Conservation (phyloP, 495 filamentous ascomycete genomes). For the Oidiodendron maius region DNA sequence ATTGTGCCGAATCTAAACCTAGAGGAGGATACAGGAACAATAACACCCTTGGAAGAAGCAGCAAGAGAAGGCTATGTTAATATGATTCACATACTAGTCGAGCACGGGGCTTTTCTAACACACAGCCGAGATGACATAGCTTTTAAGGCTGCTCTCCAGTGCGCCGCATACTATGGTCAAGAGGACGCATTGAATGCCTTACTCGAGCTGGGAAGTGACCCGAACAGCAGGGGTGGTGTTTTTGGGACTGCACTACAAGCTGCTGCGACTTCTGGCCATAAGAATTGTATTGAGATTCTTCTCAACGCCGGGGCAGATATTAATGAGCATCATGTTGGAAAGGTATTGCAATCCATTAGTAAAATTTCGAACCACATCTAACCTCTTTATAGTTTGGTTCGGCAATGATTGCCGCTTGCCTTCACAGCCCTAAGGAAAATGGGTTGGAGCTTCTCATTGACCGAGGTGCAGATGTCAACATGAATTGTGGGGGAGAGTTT, state of each 20-base stretch:
- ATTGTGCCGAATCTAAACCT: neutral
- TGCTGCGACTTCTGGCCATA: neutral
- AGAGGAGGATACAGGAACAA: too few species aligned
- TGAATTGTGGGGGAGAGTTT: neutral
- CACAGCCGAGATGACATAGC: too few species aligned
- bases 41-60: too few species aligned
- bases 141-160: constrained; percentile 12
- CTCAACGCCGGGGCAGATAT: constrained; percentile 22
- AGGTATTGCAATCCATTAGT: too few species aligned
- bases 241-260: neutral
- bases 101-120: too few species aligned
- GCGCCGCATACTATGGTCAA: constrained; percentile 1
- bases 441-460: neutral
- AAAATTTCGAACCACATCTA: too few species aligned
- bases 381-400: too few species aligned
- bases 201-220: constrained; percentile 12
- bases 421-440: neutral
- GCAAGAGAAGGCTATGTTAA: too few species aligned
- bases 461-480: constrained; percentile 3
- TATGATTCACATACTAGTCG: too few species aligned
- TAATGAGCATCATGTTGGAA: constrained; percentile 20
- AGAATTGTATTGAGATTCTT: constrained; percentile 12
- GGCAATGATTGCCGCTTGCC: constrained; percentile 25
- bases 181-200: constrained; percentile 4
- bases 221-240: constrained; percentile 16